A percentile compares a stretch with the other conserved stretches of the same genome.
These are phyloP conservation scores for Xylariaceae sp. DNA, from an alignment of 2,329 filamentous ascomycete genomes.

Conservation along the genomic window DNA sequence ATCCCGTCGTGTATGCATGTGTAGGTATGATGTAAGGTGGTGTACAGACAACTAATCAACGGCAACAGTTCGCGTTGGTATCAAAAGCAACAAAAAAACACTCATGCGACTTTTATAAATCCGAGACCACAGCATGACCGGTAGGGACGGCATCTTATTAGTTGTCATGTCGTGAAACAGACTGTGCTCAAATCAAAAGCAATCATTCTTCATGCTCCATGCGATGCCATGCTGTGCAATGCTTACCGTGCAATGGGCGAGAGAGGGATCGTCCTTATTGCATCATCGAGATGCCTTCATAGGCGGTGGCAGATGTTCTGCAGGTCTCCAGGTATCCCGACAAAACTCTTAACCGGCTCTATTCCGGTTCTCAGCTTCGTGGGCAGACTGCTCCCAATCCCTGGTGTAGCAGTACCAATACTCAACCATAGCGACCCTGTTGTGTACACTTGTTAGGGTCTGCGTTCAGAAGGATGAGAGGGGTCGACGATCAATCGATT, in stretches of 20 bases:
- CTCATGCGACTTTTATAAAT: neutral
- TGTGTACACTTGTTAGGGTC: neutral
- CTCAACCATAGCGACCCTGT: constrained; percentile 48
- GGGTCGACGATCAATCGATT: neutral
- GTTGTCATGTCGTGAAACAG: constrained; percentile 1
- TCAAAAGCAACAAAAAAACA: neutral
- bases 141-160: neutral
- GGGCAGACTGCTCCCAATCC: constrained; percentile 50
- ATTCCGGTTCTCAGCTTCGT: constrained; percentile 50
- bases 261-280: neutral
- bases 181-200: constrained; percentile 1
- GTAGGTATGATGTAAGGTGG: too few species aligned
- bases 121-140: neutral
- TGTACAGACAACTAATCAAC: too few species aligned
- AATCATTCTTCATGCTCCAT: constrained; percentile 4
- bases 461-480: neutral
- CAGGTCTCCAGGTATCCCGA: neutral
- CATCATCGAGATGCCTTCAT: neutral
- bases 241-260: neutral
- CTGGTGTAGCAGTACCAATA: constrained; percentile 48
- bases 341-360: constrained; percentile 35
- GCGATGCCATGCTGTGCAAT: neutral
- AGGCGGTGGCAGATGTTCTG: neutral
- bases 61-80: neutral
- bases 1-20: too few species aligned